Base-by-base conservation (phyloP, 108 stramenopile genomes). In the Cyclostephanos tholiformis region DNA sequence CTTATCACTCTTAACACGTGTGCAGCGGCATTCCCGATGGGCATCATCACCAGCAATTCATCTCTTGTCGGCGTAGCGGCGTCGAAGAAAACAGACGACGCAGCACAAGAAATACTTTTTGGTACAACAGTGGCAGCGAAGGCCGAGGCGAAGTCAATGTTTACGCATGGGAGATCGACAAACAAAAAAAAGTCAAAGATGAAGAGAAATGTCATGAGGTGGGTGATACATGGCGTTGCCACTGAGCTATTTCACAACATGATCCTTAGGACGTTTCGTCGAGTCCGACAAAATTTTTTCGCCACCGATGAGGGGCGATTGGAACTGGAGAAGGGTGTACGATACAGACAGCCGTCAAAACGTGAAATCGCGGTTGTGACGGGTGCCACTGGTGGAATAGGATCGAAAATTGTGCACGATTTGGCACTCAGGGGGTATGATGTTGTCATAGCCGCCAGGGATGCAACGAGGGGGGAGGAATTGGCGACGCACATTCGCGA, bases 381-480 rank as follows among this genome's bases (percentile, higher is more conserved):
- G 8, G 80, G 80, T 1, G 80, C 74, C 16, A 81, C 80, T 0
- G 80, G 80, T 0, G 80, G 69, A 2, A 81, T 81, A 29, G 80
- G 74, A 36, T 81, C 80, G 4, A 23, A 59, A 30, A 81, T 81
- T 29, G 80, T 69, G 9, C 64, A 66, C 19, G 64, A 74, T 19
- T 65, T 81, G 20, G 80, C 80, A 3, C 41, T 65, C 36, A 51
- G 64, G 23, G 80, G 80, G 17, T 81, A 81, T 30, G 74, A 81
- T 67, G 80, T 81, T 3, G 69, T 81, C 16, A 61, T 75, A 59
- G 80, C 80, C 14, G 80, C 74, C 26, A 67, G 74, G 56, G 74
- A 81, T 46, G 49, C 30, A 0, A 52, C 13, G 22, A 57, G 63
- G 41, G 80, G 74, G 22, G 53, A 71, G 29, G 46, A 65, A 16